Evolutionary conservation across 2,329 filamentous ascomycete species (phyloP), one percentile per base, ranked within the genome.

Genomic region (Xylaria polymorpha): DNA sequence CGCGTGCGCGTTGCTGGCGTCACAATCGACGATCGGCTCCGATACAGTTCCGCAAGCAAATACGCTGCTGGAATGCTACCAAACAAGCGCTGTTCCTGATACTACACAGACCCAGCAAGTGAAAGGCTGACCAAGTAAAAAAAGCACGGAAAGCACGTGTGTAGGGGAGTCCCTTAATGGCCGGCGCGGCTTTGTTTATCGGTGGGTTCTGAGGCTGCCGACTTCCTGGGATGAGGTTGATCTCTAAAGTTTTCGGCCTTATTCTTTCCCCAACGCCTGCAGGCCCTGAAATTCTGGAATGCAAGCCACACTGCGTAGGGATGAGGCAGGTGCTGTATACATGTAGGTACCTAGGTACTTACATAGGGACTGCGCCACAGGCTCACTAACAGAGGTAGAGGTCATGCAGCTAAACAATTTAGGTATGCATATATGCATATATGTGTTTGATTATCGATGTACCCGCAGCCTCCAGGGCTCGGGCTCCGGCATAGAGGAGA

Each of bases 21-120:
- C 70, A 69, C 66, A 69, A 65, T 51, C 57, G 58, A 64, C 65
- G 70, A 64, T 68, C 64, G 72, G 71, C 70, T 76, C 74, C 72
- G 70, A 71, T 72, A 64, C 70, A 72, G 67, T 73, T 74, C 73
- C 73, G 66, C 51, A 35, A 61, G 56, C 60, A 58, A 55, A 58
- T 50, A 58, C 57, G 8, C 7, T 37, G 51, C 18, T 66, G 56
- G 53, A 60, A 41, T 32, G 48, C 57, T 57, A 60, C 22, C 10
- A 32, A 51, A 22, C 57, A n/a, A 48, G 56, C 43, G 20, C 35
- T 41, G 51, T 41, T 56, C 61, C 62, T 14, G 37, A 12, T 53
- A 44, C 37, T 64, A 51, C 59, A 66, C 37, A 22, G 41, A 6
- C 41, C 20, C 37, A 66, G 66, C 59, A 46, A 66, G 41, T 22